phyloP scores from a whole-genome alignment of 805 yeast species.

The Starmera pachycereana region DNA sequence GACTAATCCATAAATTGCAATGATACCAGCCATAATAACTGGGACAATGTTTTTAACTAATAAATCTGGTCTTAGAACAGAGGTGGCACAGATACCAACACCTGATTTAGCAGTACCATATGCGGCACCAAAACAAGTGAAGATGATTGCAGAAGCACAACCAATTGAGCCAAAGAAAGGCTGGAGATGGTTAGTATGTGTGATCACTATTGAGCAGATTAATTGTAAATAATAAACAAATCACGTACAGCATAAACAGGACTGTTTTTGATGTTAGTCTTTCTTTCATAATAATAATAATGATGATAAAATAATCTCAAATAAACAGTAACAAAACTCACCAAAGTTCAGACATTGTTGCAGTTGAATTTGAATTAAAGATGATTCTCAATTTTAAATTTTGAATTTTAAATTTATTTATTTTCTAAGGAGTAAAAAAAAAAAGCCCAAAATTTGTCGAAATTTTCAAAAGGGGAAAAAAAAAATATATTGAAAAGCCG shows the following conservation, averaged over 20 bases:
- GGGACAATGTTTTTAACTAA: constrained; percentile 91
- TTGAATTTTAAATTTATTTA: background rate
- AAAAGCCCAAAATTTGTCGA: no score
- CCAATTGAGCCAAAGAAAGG: constrained; percentile 99
- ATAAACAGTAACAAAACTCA: constrained; percentile 32
- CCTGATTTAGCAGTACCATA: constrained; percentile 99
- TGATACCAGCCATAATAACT: constrained; percentile 99
- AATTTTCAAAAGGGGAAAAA: no score
- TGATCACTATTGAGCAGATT: no score
- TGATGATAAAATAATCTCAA: no score
- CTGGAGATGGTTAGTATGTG: background rate
- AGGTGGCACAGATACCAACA: constrained; percentile 98
- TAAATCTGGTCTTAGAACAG: constrained; percentile 95
- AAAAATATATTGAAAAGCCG: no score
- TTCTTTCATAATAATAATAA: no score
- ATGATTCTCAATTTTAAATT: background rate
- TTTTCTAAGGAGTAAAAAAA: background rate
- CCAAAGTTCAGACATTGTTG: constrained; percentile 65
- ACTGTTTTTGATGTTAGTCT: constrained; percentile 18
- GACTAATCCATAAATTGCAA: constrained; percentile 96
- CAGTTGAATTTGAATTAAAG: background rate
- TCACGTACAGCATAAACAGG: constrained; percentile 61
- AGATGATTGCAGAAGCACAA: constrained; percentile 97
- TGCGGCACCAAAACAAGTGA: constrained; percentile 98
- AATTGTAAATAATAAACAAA: background rate